Evolutionary conservation across 164 flowering plant species (phyloP).

Genomic region (Santalum album): DNA sequence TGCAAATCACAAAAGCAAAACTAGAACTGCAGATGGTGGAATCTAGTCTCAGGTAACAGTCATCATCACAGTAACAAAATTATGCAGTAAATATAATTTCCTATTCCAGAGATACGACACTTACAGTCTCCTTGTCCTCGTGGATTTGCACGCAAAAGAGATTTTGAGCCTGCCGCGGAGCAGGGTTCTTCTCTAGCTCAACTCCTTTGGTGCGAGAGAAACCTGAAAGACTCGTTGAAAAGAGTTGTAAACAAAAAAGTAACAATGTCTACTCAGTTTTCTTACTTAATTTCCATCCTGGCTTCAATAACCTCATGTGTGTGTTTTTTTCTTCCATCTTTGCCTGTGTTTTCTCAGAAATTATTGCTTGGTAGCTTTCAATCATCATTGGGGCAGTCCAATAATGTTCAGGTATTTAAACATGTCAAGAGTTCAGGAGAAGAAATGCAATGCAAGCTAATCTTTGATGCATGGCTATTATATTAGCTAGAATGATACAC

Average conservation of each 20-base stretch:
- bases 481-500: not conserved
- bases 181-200: slow-evolving; percentile 13
- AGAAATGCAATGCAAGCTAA: not conserved
- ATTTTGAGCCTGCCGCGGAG: slow-evolving; percentile 12
- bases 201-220: slow-evolving; percentile 14
- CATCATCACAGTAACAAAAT: too few species aligned
- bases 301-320: not conserved
- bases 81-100: too few species aligned
- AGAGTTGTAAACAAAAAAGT: slow-evolving; percentile 4
- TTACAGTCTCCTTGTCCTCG: not conserved
- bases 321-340: not conserved
- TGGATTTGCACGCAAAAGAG: slow-evolving; percentile 2
- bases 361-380: not conserved
- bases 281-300: not conserved
- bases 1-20: slow-evolving; percentile 2
- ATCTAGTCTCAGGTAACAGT: slow-evolving; percentile 7
- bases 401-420: not conserved
- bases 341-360: not conserved
- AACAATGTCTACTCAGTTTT: not conserved
- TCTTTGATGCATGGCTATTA: not conserved
- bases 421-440: not conserved
- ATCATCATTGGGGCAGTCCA: not conserved
- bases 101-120: too few species aligned
- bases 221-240: slow-evolving; percentile 6
- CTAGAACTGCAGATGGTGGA: slow-evolving; percentile 13